A percentile compares a stretch with the other conserved stretches of the same genome.
These are phyloP conservation scores for Lichtheimia hyalospora DNA, from an alignment of 371 early-diverging fungal genomes.

Conservation along the genomic window DNA sequence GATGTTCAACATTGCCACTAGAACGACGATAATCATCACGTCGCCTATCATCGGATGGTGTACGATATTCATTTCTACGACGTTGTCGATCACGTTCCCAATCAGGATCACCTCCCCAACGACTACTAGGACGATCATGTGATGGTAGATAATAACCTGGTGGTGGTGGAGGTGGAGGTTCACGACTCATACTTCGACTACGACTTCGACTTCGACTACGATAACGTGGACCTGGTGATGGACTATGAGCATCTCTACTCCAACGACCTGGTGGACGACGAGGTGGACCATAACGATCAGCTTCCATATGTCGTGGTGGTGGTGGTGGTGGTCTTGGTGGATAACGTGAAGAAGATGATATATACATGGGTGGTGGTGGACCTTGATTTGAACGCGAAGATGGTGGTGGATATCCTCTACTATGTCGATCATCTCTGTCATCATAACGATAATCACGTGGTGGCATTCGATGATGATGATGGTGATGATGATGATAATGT, in stretches of 20 bases:
- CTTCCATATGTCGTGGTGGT: constrained; percentile 34
- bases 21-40: background rate
- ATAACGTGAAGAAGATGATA: background rate
- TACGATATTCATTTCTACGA: constrained; percentile 26
- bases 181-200: constrained; percentile 30
- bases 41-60: constrained; percentile 12
- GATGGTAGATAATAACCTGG: constrained; percentile 7
- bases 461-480: constrained; percentile 31
- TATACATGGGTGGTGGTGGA: constrained; percentile 15
- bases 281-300: constrained; percentile 12
- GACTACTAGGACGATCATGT: constrained; percentile 12
- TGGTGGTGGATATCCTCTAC: constrained; percentile 1
- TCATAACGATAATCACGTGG: constrained; percentile 5
- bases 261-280: constrained; percentile 18
- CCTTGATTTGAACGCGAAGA: constrained; percentile 12
- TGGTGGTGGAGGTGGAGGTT: background rate
- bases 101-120: constrained; percentile 9
- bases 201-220: constrained; percentile 35
- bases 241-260: constrained; percentile 9
- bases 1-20: constrained; percentile 4
- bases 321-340: constrained; percentile 17
- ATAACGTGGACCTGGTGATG: constrained; percentile 26
- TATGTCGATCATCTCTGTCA: too few species aligned
- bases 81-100: constrained; percentile 15
- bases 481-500: constrained; percentile 13